Conservation (phyloP, 176 grass and related monocot genomes). For the Triticum timopheevii region DNA sequence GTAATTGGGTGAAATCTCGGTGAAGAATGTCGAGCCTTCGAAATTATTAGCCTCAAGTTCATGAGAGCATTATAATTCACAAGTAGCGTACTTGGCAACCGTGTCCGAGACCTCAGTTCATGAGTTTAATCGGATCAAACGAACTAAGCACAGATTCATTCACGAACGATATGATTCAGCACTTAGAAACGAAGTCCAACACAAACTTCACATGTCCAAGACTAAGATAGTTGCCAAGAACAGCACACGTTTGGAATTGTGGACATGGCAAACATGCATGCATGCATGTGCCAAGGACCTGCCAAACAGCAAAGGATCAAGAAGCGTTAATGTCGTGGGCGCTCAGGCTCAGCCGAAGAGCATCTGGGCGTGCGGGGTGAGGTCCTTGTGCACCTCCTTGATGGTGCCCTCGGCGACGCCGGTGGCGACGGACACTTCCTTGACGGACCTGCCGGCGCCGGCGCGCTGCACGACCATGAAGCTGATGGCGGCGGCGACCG, state of each 20-base stretch:
- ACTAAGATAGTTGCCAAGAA: neutral
- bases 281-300: neutral
- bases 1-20: no score
- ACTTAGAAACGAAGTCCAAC: constrained; percentile 26
- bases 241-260: neutral
- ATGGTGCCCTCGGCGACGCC: constrained; percentile 47
- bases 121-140: constrained; percentile 5
- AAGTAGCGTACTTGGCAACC: neutral
- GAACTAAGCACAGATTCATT: constrained; percentile 34
- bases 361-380: constrained; percentile 4
- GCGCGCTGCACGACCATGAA: constrained; percentile 38
- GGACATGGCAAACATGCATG: neutral
- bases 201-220: neutral
- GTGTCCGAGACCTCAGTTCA: neutral
- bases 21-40: no score
- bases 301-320: neutral
- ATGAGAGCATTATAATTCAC: neutral
- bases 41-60: no score
- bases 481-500: constrained; percentile 39
- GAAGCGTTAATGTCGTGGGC: neutral
- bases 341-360: constrained; percentile 29
- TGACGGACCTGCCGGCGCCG: constrained; percentile 5
- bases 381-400: constrained; percentile 43
- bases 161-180: constrained; percentile 2
- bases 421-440: constrained; percentile 43